Evolutionary conservation across 192 early-diverging fungal genomes (phyloP).

Genomic region (Chytriomyces sp.): DNA sequence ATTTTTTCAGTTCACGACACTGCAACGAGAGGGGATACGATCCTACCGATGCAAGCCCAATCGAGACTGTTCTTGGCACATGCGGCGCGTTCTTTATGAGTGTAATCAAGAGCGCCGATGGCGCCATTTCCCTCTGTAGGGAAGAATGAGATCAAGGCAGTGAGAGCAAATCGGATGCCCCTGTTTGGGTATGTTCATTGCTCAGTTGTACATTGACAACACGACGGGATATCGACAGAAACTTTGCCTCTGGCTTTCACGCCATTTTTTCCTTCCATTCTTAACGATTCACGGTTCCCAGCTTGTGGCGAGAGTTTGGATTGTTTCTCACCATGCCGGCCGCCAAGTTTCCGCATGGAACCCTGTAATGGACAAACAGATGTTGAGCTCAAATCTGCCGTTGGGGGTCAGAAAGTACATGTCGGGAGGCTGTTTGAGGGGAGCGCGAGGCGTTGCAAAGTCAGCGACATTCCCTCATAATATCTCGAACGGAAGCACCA

Average conservation of each 20-base stretch:
- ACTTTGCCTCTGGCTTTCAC: too few relatives aligned
- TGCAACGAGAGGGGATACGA: not conserved
- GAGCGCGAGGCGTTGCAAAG: not conserved
- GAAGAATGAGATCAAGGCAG: conserved; percentile 87
- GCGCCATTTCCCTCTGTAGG: conserved; percentile 82
- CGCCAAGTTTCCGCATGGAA: conserved; percentile 96
- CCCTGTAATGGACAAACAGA: conserved; percentile 91
- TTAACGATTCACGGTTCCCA: too few relatives aligned
- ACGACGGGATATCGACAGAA: not conserved
- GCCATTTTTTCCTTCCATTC: too few relatives aligned
- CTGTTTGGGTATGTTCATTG: not conserved
- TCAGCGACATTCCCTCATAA: not conserved
- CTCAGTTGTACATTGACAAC: not conserved
- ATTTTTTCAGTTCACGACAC: too few relatives aligned
- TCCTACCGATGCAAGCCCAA: conserved; percentile 43
- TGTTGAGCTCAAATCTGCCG: conserved; percentile 86
- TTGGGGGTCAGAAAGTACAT: conserved; percentile 58
- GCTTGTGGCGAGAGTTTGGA: too few relatives aligned
- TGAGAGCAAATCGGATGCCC: conserved; percentile 86
- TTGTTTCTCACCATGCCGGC: conserved; percentile 76
- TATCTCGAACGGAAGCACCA: not conserved
- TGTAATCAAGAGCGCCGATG: conserved; percentile 76
- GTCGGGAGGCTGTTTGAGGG: conserved; percentile 43
- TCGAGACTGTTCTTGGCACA: conserved; percentile 61
- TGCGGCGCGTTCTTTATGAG: conserved; percentile 62